Conservation (phyloP, 805 yeast species). For the Candida methanosorbosa region DNA sequence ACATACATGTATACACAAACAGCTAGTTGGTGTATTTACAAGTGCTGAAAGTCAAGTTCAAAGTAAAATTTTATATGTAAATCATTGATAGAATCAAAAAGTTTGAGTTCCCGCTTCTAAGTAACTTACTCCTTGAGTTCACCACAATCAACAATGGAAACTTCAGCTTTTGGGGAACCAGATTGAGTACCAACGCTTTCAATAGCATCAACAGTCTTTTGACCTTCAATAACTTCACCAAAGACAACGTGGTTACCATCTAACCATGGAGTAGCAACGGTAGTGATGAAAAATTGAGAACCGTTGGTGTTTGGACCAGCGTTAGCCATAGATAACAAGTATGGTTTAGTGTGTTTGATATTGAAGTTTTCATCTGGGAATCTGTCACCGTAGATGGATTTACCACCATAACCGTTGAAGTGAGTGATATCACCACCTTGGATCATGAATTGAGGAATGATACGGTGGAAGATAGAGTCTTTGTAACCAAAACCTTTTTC, state of each 20-base stretch:
- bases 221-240: slow-evolving; percentile 84
- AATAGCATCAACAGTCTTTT: slow-evolving; percentile 76
- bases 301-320: slow-evolving; percentile 99
- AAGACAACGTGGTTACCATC: slow-evolving; percentile 94
- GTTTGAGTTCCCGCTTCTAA: too few relatives aligned
- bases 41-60: too few relatives aligned
- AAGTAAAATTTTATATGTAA: too few relatives aligned
- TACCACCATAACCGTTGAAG: slow-evolving; percentile 90
- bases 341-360: slow-evolving; percentile 69
- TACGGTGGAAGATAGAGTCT: slow-evolving; percentile 88
- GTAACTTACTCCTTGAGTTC: slow-evolving; percentile 34
- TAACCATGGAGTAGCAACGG: slow-evolving; percentile 80
- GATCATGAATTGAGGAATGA: slow-evolving; percentile 91
- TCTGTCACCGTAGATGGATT: slow-evolving; percentile 71
- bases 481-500: slow-evolving; percentile 90
- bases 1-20: too few relatives aligned
- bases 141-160: slow-evolving; percentile 50
- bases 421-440: slow-evolving; percentile 88
- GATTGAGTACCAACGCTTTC: slow-evolving; percentile 51
- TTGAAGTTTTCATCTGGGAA: slow-evolving; percentile 72
- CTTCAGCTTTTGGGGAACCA: slow-evolving; percentile 38
- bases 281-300: slow-evolving; percentile 93
- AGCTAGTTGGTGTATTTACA: too few relatives aligned
- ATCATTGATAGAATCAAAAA: too few relatives aligned
- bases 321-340: slow-evolving; percentile 90